Base-by-base conservation (phyloP, 2,329 filamentous ascomycete species). In the Nemania diffusa region DNA sequence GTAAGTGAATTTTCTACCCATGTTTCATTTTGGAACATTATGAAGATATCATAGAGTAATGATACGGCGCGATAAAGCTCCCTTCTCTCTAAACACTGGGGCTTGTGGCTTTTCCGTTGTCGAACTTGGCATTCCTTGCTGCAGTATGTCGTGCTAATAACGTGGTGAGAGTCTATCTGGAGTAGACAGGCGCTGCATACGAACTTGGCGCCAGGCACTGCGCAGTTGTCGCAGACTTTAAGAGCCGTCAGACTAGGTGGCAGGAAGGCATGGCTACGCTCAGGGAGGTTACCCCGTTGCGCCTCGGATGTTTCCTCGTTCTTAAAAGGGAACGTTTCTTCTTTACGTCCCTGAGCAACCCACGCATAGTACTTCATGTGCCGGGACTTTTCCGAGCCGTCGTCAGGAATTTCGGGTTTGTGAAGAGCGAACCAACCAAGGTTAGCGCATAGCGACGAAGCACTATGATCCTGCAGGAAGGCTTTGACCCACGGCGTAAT, bases 271-370 rank as follows among this genome's bases (percentile, higher is more conserved):
- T 68, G 57, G 22, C 27, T 5, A 44, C 13, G 15, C 24, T 57
- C 9, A 8, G 32, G 15, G 24, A 52, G 22, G n/a, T 46, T 44
- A 57, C 22, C 51, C 1, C 2, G 22, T 24, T 64, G 22, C 42
- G 5, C 37, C 24, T 29, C 51, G 20, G 50, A 32, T 29, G 2
- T 9, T 5, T 48, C 26, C 32, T 57, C 26, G 44, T 27, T 7
- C 3, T 51, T 52, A 51, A 68, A 68, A 32, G 65, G 61, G 6
- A 61, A 57, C 3, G 57, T 57, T 32, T 68, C 61, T 6, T 68
- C 65, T 22, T 64, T 68, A n/a, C 65, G 65, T 32, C 65, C 65
- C 15, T 64, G 50, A 8, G 44, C 60, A 48, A 68, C 57, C 65
- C 65, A 68, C 5, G 40, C 50, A 20, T 64, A 27, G 17, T 56